These are phyloP conservation scores for Penicillium thymicola DNA, from an alignment of 2,329 filamentous ascomycete species.

Conservation along the genomic window DNA sequence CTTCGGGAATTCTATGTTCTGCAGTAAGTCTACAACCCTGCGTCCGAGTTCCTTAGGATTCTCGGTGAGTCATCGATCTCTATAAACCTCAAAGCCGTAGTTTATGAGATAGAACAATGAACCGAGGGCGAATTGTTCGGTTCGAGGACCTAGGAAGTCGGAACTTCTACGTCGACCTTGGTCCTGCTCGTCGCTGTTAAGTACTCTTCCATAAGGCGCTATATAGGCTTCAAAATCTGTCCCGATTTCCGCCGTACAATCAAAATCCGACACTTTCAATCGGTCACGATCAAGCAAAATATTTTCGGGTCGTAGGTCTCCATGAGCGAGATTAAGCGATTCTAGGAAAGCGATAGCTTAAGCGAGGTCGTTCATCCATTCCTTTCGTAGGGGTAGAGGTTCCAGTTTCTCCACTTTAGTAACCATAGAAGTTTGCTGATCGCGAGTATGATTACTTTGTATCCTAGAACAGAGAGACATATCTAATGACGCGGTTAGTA, in stretches of 20 bases:
- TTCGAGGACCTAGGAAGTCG: too few species aligned
- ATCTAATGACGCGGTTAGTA: too few species aligned
- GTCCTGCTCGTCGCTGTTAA: constrained; percentile 8
- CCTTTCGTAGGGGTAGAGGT: constrained; percentile 22
- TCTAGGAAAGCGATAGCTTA: constrained; percentile 33
- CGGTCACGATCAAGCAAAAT: constrained; percentile 28
- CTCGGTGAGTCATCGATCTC: too few species aligned
- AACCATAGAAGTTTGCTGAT: constrained; percentile 22
- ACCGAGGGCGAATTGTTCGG: too few species aligned
- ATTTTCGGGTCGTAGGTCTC: constrained; percentile 33
- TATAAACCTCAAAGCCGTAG: too few species aligned
- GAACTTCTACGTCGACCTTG: too few species aligned
- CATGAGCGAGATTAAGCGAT: constrained; percentile 32
- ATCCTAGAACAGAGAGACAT: constrained; percentile 21
- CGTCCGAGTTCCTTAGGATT: too few species aligned
- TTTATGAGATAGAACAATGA: too few species aligned
- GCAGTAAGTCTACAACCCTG: too few species aligned
- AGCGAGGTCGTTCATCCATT: constrained; percentile 34
- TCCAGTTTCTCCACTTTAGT: constrained; percentile 28
- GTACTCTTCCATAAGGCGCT: constrained; percentile 26
- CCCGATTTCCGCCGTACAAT: constrained; percentile 28
- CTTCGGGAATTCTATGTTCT: too few species aligned
- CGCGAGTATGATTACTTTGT: constrained; percentile 23
- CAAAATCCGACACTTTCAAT: constrained; percentile 31
- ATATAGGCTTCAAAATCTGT: constrained; percentile 24